These are phyloP conservation scores for Pleodorina starrii DNA, from an alignment of 139 green algal genomes.

Conservation along the genomic window DNA sequence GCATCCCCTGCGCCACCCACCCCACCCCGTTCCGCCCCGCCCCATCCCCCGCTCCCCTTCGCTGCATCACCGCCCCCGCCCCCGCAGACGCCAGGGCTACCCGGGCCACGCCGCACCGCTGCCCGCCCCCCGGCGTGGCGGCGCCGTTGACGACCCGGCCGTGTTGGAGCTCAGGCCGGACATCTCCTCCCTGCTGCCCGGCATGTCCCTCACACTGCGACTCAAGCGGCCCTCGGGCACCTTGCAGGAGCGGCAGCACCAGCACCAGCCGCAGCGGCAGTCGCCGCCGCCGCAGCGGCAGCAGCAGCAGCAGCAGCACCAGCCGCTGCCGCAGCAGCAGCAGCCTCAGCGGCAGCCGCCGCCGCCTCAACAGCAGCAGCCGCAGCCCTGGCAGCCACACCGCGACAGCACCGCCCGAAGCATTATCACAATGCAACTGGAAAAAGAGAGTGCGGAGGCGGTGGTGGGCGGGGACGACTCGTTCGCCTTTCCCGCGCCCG, in stretches of 20 bases:
- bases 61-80: too few species aligned
- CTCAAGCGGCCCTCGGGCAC: neutral
- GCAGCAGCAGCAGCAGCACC: neutral
- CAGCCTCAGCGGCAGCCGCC: neutral
- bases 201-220: slow-evolving; percentile 42
- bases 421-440: neutral
- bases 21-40: too few species aligned
- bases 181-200: slow-evolving; percentile 49
- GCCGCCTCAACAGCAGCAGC: too few species aligned
- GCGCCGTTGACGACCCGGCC: too few species aligned
- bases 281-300: neutral
- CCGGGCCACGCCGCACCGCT: neutral
- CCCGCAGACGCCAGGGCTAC: too few species aligned
- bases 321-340: too few species aligned
- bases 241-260: neutral
- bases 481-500: slow-evolving; percentile 6
- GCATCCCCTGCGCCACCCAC: too few species aligned
- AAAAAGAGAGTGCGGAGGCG: neutral
- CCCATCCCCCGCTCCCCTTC: too few species aligned
- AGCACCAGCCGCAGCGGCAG: neutral
- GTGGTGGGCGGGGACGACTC: neutral
- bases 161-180: slow-evolving; percentile 48
- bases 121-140: neutral
- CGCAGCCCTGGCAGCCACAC: too few species aligned
- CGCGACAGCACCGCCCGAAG: too few species aligned